These are phyloP conservation scores for Claviceps sp. DNA, from an alignment of 2,329 filamentous ascomycete species.

Conservation along the genomic window DNA sequence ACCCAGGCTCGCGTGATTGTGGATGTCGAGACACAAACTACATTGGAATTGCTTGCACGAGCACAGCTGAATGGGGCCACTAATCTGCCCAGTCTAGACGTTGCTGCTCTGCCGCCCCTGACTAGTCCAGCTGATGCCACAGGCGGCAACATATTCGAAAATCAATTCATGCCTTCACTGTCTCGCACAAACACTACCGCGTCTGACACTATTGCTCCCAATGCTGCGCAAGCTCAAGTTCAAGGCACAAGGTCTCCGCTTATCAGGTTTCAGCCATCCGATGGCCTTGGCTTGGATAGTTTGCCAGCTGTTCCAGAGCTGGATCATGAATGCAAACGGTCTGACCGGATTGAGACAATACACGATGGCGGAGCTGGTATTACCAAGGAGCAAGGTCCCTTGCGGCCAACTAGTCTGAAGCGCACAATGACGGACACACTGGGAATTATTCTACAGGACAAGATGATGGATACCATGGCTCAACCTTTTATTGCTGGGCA, in stretches of 20 bases:
- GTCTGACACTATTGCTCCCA: slow-evolving; percentile 23
- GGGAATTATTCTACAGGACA: slow-evolving; percentile 62
- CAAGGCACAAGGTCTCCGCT: slow-evolving; percentile 10
- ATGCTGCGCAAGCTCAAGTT: slow-evolving; percentile 7
- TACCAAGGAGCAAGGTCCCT: slow-evolving; percentile 36
- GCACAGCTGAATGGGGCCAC: slow-evolving; percentile 66
- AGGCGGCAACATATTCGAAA: slow-evolving; percentile 73
- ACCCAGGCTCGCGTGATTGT: slow-evolving; percentile 73
- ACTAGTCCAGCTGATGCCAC: slow-evolving; percentile 67
- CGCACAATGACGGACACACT: slow-evolving; percentile 79
- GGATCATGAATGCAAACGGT: slow-evolving; percentile 29
- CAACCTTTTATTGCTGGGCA: slow-evolving; percentile 56
- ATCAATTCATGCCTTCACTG: slow-evolving; percentile 51
- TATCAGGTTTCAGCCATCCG: slow-evolving; percentile 6
- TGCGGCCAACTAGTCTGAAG: slow-evolving; percentile 57
- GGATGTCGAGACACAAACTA: slow-evolving; percentile 75
- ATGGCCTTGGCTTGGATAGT: slow-evolving; percentile 8
- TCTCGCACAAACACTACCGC: slow-evolving; percentile 35
- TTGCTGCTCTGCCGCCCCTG: slow-evolving; percentile 42
- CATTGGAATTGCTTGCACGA: slow-evolving; percentile 76
- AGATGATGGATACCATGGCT: slow-evolving; percentile 71
- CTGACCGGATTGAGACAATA: slow-evolving; percentile 41
- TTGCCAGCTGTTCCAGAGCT: slow-evolving; percentile 10
- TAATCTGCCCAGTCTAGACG: slow-evolving; percentile 38
- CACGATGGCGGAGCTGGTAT: slow-evolving; percentile 37